Percentiles rank a stretch among this genome's conserved stretches.
Evolutionary conservation across 2,329 filamentous ascomycete species (phyloP).

Genomic region (Colletotrichum trifolii): DNA sequence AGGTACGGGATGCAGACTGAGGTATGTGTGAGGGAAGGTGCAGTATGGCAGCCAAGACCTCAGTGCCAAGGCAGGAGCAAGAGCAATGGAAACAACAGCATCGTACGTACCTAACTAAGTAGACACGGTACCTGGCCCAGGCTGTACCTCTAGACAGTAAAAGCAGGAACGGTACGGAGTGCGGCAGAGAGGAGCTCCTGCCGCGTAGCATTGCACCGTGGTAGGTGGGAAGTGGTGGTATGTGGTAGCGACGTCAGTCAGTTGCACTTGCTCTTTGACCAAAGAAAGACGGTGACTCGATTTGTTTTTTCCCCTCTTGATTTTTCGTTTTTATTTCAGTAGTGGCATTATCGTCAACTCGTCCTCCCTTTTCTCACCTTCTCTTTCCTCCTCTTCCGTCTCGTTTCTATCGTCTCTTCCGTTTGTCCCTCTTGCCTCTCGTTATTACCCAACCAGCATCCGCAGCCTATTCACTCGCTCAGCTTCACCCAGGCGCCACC

Average conservation of each 20-base stretch:
- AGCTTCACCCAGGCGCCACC: neutral
- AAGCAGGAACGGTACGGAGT: too few species aligned
- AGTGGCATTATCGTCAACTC: neutral
- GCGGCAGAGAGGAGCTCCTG: neutral
- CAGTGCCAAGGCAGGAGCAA: neutral
- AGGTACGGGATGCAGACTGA: neutral
- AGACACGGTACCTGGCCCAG: too few species aligned
- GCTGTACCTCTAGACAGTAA: too few species aligned
- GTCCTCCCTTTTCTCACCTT: neutral
- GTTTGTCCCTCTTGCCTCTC: neutral
- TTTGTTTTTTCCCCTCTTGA: too few species aligned
- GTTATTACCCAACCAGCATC: neutral
- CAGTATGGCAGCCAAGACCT: slow-evolving; percentile 5
- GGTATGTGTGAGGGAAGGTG: neutral
- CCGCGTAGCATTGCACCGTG: neutral
- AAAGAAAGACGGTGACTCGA: too few species aligned
- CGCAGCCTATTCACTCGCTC: neutral
- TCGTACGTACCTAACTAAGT: too few species aligned
- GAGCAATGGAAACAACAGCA: too few species aligned
- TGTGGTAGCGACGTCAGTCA: too few species aligned
- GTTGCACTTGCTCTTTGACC: too few species aligned
- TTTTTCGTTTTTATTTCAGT: neutral
- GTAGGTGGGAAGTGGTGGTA: too few species aligned
- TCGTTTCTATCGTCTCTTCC: neutral
- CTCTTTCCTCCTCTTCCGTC: neutral